These are phyloP conservation scores for Nemania diffusa DNA, from an alignment of 2,329 filamentous ascomycete species.

Conservation along the genomic window DNA sequence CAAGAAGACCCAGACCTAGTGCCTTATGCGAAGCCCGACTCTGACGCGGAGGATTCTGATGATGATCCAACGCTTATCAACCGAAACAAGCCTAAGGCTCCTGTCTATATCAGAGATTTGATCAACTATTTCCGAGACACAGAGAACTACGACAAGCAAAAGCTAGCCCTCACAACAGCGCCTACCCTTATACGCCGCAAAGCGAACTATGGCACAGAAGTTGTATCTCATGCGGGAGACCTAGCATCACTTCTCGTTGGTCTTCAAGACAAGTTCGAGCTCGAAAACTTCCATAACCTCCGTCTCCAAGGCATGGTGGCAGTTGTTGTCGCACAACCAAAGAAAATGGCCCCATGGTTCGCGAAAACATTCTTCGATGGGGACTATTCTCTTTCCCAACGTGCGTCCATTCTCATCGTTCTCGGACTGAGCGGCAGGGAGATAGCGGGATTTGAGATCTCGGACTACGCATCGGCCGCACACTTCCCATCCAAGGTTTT, in stretches of 20 bases:
- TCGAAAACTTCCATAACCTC: constrained; percentile 79
- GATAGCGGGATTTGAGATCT: constrained; percentile 78
- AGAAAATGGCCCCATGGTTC: constrained; percentile 84
- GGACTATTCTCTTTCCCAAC: constrained; percentile 88
- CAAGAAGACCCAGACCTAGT: constrained; percentile 74
- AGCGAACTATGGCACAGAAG: constrained; percentile 86
- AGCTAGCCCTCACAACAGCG: constrained; percentile 80
- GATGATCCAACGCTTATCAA: constrained; percentile 90
- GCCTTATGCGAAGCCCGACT: constrained; percentile 86
- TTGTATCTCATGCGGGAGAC: constrained; percentile 84
- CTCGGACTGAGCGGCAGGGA: constrained; percentile 86
- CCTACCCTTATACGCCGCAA: constrained; percentile 87
- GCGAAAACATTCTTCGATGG: constrained; percentile 88
- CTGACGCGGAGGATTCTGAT: constrained; percentile 89
- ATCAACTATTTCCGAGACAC: constrained; percentile 81
- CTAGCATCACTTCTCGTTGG: constrained; percentile 80
- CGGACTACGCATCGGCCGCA: constrained; percentile 59
- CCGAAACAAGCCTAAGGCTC: constrained; percentile 82
- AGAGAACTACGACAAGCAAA: constrained; percentile 86
- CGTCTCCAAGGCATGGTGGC: constrained; percentile 85
- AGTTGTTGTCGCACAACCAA: constrained; percentile 78
- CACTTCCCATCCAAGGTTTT: constrained; percentile 85
- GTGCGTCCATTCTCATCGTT: constrained; percentile 82
- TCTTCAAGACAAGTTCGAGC: constrained; percentile 85
- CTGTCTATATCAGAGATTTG: constrained; percentile 90